Percentiles rank a stretch among this genome's conserved stretches.
Conservation (phyloP, 805 yeast species). For the Wickerhamiella slavikovae region DNA sequence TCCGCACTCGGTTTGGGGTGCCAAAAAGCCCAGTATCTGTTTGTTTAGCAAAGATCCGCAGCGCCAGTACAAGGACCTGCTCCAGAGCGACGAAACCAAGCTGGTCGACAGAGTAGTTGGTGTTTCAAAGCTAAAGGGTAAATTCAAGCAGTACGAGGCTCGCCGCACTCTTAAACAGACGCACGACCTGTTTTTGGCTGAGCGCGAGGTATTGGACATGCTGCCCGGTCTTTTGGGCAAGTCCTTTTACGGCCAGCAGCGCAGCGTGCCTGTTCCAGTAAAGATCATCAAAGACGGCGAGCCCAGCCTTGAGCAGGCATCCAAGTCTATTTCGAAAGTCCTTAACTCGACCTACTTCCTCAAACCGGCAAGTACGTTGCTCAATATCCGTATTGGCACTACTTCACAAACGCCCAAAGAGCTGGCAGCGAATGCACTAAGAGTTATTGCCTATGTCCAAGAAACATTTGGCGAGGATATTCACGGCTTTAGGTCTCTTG, state of each 20-base stretch:
- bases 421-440: conserved; percentile 38
- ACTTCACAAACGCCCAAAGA: conserved; percentile 25
- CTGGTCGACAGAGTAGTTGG: conserved; percentile 34
- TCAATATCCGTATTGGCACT: conserved; percentile 48
- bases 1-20: conserved; percentile 27
- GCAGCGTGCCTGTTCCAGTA: conserved; percentile 47
- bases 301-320: conserved; percentile 30
- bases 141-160: conserved; percentile 74
- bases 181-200: conserved; percentile 64
- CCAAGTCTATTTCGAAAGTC: conserved; percentile 37
- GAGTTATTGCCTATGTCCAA: conserved; percentile 29
- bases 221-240: conserved; percentile 75
- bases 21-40: conserved; percentile 32
- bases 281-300: conserved; percentile 16
- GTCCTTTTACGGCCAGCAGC: conserved; percentile 44
- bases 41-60: conserved; percentile 52
- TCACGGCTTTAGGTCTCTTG: conserved; percentile 20
- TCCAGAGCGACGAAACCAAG: conserved; percentile 9
- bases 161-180: conserved; percentile 51
- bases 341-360: conserved; percentile 37
- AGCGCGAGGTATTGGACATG: conserved; percentile 58
- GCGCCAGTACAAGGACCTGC: conserved; percentile 20
- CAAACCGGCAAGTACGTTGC: conserved; percentile 54
- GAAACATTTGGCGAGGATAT: conserved; percentile 13
- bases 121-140: conserved; percentile 57